A percentile compares a stretch with the other conserved stretches of the same genome.
These are phyloP conservation scores for Dictyostelium brefeldianum DNA, from an alignment of 78 protist species.

Conservation along the genomic window DNA sequence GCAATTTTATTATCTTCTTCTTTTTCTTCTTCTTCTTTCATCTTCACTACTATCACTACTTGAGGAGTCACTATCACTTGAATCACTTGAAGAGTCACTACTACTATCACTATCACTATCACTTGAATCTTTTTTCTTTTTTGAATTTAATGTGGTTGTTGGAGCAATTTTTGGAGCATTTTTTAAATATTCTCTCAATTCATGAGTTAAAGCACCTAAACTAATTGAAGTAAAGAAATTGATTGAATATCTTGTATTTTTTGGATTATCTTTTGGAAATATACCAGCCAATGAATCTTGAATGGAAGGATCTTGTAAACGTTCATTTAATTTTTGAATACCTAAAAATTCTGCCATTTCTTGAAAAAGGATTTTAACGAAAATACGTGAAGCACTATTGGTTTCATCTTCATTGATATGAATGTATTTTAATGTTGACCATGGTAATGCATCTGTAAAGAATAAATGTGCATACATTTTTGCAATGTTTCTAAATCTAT, in stretches of 20 bases:
- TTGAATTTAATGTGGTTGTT: not conserved
- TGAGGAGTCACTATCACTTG: not conserved
- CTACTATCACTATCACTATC: not conserved
- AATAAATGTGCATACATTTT: constrained; percentile 89
- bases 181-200: constrained; percentile 87
- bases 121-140: constrained; percentile 26
- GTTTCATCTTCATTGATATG: constrained; percentile 93
- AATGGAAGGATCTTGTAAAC: constrained; percentile 86
- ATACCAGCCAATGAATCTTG: constrained; percentile 67
- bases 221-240: constrained; percentile 97
- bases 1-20: constrained; percentile 2
- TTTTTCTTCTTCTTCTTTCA: constrained; percentile 25
- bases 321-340: constrained; percentile 70
- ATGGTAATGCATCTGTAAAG: constrained; percentile 84
- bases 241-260: constrained; percentile 96
- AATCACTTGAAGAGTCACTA: not conserved
- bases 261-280: constrained; percentile 95
- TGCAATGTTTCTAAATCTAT: constrained; percentile 89
- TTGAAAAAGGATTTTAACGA: constrained; percentile 95
- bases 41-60: constrained; percentile 8
- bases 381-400: constrained; percentile 95
- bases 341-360: constrained; percentile 96
- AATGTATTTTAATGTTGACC: constrained; percentile 76
- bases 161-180: constrained; percentile 87
- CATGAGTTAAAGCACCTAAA: constrained; percentile 93